These are phyloP conservation scores for Pseudopyrenochaeta lycopersici DNA, from an alignment of 2,329 filamentous ascomycete genomes.

Conservation along the genomic window DNA sequence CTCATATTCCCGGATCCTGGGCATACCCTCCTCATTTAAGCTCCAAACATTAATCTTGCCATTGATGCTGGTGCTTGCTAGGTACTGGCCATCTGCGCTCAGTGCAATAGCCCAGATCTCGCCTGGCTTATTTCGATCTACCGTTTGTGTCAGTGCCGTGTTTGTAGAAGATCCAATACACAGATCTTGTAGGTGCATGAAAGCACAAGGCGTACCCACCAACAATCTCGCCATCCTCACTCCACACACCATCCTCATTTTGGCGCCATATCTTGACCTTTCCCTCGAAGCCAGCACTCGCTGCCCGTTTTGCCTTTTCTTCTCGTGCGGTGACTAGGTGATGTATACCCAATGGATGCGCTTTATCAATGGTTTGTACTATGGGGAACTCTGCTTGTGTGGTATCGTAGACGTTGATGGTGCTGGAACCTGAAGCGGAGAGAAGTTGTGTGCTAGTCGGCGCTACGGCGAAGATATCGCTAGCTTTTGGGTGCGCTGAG, in stretches of 20 bases:
- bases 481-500: constrained; percentile 74
- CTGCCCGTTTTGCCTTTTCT: constrained; percentile 70
- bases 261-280: constrained; percentile 84
- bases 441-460: constrained; percentile 77
- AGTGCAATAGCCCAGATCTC: constrained; percentile 90
- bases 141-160: constrained; percentile 14
- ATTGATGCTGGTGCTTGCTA: constrained; percentile 88
- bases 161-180: background rate
- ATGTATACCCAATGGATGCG: constrained; percentile 90
- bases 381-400: constrained; percentile 75
- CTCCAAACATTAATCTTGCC: constrained; percentile 93
- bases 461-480: constrained; percentile 85
- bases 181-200: constrained; percentile 7
- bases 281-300: constrained; percentile 88
- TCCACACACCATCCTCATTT: constrained; percentile 62
- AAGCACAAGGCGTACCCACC: constrained; percentile 40
- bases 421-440: constrained; percentile 77
- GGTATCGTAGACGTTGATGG: constrained; percentile 82
- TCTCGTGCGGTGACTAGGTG: constrained; percentile 78
- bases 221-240: constrained; percentile 59
- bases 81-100: constrained; percentile 81
- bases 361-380: constrained; percentile 78
- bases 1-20: constrained; percentile 83
- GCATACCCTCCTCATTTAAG: constrained; percentile 58
- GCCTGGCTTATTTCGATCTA: constrained; percentile 67